phyloP scores from a whole-genome alignment of 805 yeast species.

The Sporopachydermia quercuum region DNA sequence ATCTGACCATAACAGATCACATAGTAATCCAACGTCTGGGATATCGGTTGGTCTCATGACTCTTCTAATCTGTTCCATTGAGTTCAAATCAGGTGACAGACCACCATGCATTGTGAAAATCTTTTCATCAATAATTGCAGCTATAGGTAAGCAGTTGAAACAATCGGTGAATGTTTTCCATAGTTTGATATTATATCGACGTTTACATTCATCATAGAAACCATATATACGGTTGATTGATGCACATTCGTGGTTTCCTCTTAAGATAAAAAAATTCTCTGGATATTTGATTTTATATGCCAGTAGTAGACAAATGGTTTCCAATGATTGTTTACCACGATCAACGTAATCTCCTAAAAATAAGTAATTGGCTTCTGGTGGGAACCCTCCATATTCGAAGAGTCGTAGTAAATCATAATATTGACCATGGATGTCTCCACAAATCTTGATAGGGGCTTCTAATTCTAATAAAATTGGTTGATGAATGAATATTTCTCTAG shows the following conservation, averaged over 20 bases:
- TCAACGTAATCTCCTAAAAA: slow-evolving; percentile 96
- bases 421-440: slow-evolving; percentile 99
- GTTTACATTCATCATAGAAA: slow-evolving; percentile 94
- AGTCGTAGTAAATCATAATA: slow-evolving; percentile 89
- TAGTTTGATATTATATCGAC: slow-evolving; percentile 94
- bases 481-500: slow-evolving; percentile 94
- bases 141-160: slow-evolving; percentile 95
- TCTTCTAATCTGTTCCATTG: slow-evolving; percentile 97
- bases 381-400: slow-evolving; percentile 97
- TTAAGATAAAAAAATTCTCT: slow-evolving; percentile 87
- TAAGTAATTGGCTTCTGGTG: slow-evolving; percentile 94
- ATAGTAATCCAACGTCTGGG: slow-evolving; percentile 92
- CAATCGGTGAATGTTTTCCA: slow-evolving; percentile 99
- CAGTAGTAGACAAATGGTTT: slow-evolving; percentile 83
- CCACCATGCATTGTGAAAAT: slow-evolving; percentile 99
- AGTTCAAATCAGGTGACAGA: slow-evolving; percentile 87
- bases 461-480: slow-evolving; percentile 92
- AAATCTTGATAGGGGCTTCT: slow-evolving; percentile 93
- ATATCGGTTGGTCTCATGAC: slow-evolving; percentile 99
- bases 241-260: slow-evolving; percentile 99
- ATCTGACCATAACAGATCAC: slow-evolving; percentile 96
- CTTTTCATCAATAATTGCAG: slow-evolving; percentile 95
- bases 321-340: slow-evolving; percentile 95
- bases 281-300: slow-evolving; percentile 98
- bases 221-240: slow-evolving; percentile 96